Conservation (phyloP, 129 eudicot genomes). For the Glebionis coronaria region DNA sequence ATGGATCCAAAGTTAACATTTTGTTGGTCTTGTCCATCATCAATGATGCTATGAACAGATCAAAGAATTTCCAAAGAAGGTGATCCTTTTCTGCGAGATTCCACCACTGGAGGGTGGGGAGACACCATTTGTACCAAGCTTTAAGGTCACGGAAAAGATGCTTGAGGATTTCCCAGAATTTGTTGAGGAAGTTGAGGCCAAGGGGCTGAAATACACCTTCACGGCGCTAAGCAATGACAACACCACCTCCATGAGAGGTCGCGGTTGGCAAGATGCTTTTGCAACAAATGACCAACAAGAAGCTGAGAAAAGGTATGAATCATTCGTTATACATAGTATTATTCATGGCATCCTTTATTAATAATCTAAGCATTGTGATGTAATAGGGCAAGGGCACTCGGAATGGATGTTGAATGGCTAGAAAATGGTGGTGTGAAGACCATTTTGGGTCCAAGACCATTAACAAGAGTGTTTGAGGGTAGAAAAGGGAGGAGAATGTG, state of each 20-base stretch:
- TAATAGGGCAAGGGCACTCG: slow-evolving; percentile 63
- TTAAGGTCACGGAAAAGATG: slow-evolving; percentile 63
- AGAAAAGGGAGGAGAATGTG: slow-evolving; percentile 78
- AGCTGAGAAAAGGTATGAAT: slow-evolving; percentile 78
- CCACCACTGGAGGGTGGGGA: slow-evolving; percentile 81
- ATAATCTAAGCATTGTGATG: neutral
- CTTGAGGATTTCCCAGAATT: slow-evolving; percentile 69
- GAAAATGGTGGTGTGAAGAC: slow-evolving; percentile 62
- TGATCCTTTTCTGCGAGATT: slow-evolving; percentile 63
- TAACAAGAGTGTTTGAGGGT: slow-evolving; percentile 64
- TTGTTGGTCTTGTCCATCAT: neutral
- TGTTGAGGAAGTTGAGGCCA: slow-evolving; percentile 55
- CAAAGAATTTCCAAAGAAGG: slow-evolving; percentile 59
- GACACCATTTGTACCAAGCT: slow-evolving; percentile 82
- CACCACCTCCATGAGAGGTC: slow-evolving; percentile 62
- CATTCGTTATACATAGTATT: too few species aligned
- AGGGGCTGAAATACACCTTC: slow-evolving; percentile 68
- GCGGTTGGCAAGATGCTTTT: slow-evolving; percentile 77
- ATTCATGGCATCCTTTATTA: neutral
- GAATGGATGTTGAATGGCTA: slow-evolving; percentile 79
- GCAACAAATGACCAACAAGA: slow-evolving; percentile 53
- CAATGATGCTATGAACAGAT: slow-evolving; percentile 28
- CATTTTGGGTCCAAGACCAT: slow-evolving; percentile 49
- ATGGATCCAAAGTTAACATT: too few species aligned
- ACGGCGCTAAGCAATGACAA: slow-evolving; percentile 56